phyloP scores from a whole-genome alignment of 768 basidiomycete genomes.

The button mushroom (Agaricus bisporus) region DNA sequence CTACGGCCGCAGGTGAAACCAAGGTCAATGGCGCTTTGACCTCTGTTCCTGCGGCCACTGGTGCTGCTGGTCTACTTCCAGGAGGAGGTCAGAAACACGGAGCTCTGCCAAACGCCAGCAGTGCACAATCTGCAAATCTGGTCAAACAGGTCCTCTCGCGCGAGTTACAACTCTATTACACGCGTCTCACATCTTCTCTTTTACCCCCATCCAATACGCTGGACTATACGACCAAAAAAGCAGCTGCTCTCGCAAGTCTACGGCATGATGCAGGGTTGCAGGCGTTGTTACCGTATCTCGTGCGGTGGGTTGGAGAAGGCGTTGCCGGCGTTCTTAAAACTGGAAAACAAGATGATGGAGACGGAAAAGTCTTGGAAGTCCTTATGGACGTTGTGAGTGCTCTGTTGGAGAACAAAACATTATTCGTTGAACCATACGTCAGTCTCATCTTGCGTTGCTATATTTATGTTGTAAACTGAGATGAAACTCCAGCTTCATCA shows the following conservation, averaged over 20 bases:
- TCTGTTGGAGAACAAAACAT: constrained; percentile 75
- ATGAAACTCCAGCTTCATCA: constrained; percentile 73
- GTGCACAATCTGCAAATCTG: constrained; percentile 31
- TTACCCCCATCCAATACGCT: constrained; percentile 49
- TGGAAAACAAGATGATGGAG: constrained; percentile 50
- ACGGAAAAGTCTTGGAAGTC: constrained; percentile 72
- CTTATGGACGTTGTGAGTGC: constrained; percentile 82
- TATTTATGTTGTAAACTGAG: background rate
- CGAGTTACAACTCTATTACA: constrained; percentile 93
- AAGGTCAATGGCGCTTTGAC: constrained; percentile 13
- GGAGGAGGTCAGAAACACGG: constrained; percentile 16
- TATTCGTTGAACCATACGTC: constrained; percentile 97
- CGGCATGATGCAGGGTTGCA: constrained; percentile 88
- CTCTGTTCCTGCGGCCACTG: constrained; percentile 20
- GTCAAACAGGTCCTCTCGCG: constrained; percentile 91
- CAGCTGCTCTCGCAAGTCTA: constrained; percentile 87
- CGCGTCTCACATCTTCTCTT: constrained; percentile 79
- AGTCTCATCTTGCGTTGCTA: constrained; percentile 21
- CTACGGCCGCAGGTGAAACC: background rate
- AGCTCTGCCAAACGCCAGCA: constrained; percentile 18
- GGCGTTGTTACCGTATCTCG: constrained; percentile 86
- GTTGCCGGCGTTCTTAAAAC: constrained; percentile 61
- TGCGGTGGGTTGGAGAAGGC: constrained; percentile 92
- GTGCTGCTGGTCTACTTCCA: constrained; percentile 17
- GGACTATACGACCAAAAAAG: constrained; percentile 62